Base-by-base conservation (phyloP, 1,139 yeast species). In the Lizanozyma gosingica region DNA sequence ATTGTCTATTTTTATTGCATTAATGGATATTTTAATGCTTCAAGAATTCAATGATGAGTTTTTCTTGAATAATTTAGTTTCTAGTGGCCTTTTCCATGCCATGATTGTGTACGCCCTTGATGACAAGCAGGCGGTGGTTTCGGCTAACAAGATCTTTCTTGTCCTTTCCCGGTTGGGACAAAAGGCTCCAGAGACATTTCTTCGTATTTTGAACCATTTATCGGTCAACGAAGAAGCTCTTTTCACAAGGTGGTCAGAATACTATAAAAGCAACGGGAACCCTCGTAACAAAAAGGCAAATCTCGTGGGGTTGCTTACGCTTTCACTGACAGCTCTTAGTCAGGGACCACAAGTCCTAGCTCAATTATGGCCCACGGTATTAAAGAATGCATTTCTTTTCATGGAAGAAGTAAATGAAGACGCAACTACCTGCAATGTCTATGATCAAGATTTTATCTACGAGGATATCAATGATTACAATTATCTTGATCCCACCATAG, bases 351-450 rank as follows among this genome's bases (percentile, higher is more conserved):
- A 49, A 43, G 45, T 53, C 43, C 62, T 46, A 38, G 34, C 4
- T 11, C 37, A 32, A 16, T 42, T 45, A 14, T 47, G 73, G 43
- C 56, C 59, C 2, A 59, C 68, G 3, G 61, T 81, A 15, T 57
- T 80, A 4, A 69, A 78, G 17, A 60, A 77, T 32, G 66, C 83
- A 60, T 70, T 83, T 9, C 73, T 73, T 41, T 68, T 83, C 45
- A 56, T 84, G 40, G 96, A 87, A 51, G 95, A 87, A 53, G 69
- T 83, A 11, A 78, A 81, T 42, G 94, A 85, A 49, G 59, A 67
- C 4, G 60, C 52, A 14, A 90, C 90, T 0, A 76, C 72, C 40
- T 78, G 86, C 49, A 77, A 71, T 39, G 74, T 69, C n/a, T 83
- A 83, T 52, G 78, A 76, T 46, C 70, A 71, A 38, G 76, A 77